Conservation (phyloP, 768 basidiomycete genomes). For the Amanita pseudoporphyria region DNA sequence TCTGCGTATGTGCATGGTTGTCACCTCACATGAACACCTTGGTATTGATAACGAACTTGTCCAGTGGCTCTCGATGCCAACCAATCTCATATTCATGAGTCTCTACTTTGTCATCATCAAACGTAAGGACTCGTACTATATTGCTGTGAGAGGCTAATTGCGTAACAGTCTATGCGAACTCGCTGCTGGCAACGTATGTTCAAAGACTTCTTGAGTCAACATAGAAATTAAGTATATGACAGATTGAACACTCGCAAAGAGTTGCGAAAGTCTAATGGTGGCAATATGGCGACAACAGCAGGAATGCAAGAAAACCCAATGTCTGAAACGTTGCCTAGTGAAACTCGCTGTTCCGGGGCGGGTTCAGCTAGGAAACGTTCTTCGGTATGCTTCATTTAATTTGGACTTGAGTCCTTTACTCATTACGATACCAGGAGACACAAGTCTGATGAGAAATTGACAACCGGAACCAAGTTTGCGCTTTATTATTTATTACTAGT, state of each 20-base stretch:
- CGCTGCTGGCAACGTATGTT: conserved; percentile 36
- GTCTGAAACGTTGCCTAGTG: not conserved
- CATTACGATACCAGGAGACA: too few relatives aligned
- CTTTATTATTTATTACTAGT: too few relatives aligned
- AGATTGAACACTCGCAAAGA: not conserved
- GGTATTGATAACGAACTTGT: not conserved
- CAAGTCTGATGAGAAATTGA: too few relatives aligned
- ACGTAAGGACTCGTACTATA: conserved; percentile 19
- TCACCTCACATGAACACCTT: not conserved
- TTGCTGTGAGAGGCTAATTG: not conserved
- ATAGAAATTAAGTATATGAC: not conserved
- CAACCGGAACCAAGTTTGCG: too few relatives aligned
- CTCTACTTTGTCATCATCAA: conserved; percentile 46
- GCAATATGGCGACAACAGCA: not conserved
- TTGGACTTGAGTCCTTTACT: too few relatives aligned
- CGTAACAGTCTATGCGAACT: conserved; percentile 38
- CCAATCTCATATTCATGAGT: conserved; percentile 43
- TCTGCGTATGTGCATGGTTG: conserved; percentile 23
- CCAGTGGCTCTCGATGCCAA: conserved; percentile 38
- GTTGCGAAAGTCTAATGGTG: not conserved
- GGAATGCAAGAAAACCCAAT: not conserved
- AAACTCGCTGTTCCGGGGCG: not conserved
- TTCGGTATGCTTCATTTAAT: not conserved
- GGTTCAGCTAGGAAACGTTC: not conserved
- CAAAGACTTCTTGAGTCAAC: not conserved